Conservation (phyloP, 1,139 yeast species). For the Saccharomyces hybrid region DNA sequence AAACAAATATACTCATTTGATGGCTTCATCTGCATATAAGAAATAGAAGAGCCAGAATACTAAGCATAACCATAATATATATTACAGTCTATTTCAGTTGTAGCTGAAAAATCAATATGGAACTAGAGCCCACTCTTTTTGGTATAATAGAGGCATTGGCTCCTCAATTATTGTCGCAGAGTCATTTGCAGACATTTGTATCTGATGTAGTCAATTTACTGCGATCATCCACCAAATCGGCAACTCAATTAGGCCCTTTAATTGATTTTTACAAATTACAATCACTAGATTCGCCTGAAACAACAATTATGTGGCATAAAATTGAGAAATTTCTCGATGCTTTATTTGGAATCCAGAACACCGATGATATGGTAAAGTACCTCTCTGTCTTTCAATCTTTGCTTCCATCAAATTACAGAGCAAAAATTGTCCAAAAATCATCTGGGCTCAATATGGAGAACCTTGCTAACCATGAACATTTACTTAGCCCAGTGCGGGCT, state of each 20-base stretch:
- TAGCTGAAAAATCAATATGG: slow-evolving; percentile 7
- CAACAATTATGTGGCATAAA: slow-evolving; percentile 16
- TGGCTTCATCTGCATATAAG: not conserved
- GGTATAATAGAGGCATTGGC: slow-evolving; percentile 13
- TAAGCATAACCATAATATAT: not conserved
- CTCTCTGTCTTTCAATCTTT: slow-evolving; percentile 14
- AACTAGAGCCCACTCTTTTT: slow-evolving; percentile 12
- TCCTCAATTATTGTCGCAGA: slow-evolving; percentile 12
- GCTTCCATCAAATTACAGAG: slow-evolving; percentile 4
- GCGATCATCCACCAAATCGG: slow-evolving; percentile 9
- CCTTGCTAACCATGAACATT: slow-evolving; percentile 15
- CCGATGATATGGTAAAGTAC: slow-evolving; percentile 16
- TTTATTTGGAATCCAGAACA: slow-evolving; percentile 12
- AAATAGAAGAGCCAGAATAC: not conserved
- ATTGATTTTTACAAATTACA: slow-evolving; percentile 14
- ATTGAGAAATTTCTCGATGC: slow-evolving; percentile 15
- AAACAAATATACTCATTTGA: not conserved
- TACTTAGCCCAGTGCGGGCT: slow-evolving; percentile 14
- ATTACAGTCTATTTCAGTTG: not conserved
- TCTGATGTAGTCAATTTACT: slow-evolving; percentile 11
- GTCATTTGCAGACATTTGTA: slow-evolving; percentile 8
- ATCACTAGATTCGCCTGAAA: slow-evolving; percentile 10
- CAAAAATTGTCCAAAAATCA: not conserved
- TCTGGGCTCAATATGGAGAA: slow-evolving; percentile 11
- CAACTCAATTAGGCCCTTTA: slow-evolving; percentile 8